A percentile compares a stretch with the other conserved stretches of the same genome.
These are phyloP conservation scores for Eimeria acervulina DNA, from an alignment of 169 alveolate genomes.

Conservation along the genomic window DNA sequence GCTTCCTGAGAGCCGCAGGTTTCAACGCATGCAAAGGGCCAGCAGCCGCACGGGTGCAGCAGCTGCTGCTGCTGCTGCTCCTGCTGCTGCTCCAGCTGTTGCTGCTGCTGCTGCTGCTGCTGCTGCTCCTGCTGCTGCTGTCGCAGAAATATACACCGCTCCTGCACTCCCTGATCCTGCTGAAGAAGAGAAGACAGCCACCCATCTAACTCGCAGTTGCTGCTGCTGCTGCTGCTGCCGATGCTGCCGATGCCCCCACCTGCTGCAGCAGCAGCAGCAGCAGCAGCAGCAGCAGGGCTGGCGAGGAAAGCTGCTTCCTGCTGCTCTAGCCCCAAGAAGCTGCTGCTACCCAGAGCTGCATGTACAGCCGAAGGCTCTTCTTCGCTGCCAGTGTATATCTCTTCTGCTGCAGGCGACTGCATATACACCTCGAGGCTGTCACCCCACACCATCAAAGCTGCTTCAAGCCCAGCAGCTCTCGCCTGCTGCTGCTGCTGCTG, in stretches of 20 bases:
- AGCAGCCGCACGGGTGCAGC: conserved; percentile 48
- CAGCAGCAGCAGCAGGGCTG: conserved; percentile 29
- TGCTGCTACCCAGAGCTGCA: conserved; percentile 2
- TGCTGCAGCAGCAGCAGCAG: neutral
- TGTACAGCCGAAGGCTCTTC: conserved; percentile 1
- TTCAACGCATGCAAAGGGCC: conserved; percentile 58
- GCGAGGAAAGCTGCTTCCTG: neutral
- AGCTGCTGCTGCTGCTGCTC: conserved; percentile 38
- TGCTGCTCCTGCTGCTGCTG: conserved; percentile 15
- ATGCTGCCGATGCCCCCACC: conserved; percentile 13
- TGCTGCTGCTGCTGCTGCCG: conserved; percentile 39
- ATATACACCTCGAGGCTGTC: neutral
- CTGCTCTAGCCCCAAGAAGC: conserved; percentile 3
- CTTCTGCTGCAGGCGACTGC: neutral
- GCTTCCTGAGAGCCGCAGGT: conserved; percentile 43
- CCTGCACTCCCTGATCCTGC: conserved; percentile 16
- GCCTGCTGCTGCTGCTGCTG: conserved; percentile 15
- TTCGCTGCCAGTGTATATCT: neutral
- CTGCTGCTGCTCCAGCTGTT: conserved; percentile 3
- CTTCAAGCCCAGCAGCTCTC: neutral
- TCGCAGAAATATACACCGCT: neutral
- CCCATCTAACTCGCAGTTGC: neutral
- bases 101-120: conserved; percentile 21
- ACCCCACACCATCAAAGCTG: neutral
- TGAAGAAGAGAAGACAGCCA: neutral